Conservation (phyloP, 305 asterid genomes). For the Fraxinus xanthoxyloides region DNA sequence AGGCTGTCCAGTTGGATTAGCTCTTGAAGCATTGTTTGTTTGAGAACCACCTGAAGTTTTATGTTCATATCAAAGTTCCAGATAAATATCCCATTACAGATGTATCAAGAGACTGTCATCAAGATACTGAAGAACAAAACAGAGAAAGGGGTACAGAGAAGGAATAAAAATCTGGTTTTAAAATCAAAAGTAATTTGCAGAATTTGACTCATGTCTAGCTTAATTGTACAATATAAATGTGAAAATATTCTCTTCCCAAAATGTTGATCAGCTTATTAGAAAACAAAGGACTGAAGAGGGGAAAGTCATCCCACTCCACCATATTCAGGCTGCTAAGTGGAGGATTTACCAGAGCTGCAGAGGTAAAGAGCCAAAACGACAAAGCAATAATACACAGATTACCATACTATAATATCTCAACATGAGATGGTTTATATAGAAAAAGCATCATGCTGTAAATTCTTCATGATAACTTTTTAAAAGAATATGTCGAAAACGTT, state of each 20-base stretch:
- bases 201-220: background rate
- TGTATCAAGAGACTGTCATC: background rate
- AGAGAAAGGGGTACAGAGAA: background rate
- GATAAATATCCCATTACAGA: slow-evolving; percentile 12
- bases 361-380: background rate
- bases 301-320: background rate
- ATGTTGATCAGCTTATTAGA: background rate
- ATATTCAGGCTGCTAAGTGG: background rate
- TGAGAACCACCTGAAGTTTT: slow-evolving; percentile 37
- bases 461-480: background rate
- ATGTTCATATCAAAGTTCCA: background rate
- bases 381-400: background rate
- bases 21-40: slow-evolving; percentile 42
- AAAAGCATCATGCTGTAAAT: background rate
- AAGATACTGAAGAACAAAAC: background rate
- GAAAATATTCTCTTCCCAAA: background rate
- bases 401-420: background rate
- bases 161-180: background rate
- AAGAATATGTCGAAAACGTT: background rate
- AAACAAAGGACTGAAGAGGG: background rate
- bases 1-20: slow-evolving; percentile 45
- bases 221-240: background rate
- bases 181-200: background rate
- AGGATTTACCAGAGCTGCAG: background rate
- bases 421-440: background rate